Evolutionary conservation across 352 stramenopile species (phyloP).

Genomic region (Phytophthora crassamura): DNA sequence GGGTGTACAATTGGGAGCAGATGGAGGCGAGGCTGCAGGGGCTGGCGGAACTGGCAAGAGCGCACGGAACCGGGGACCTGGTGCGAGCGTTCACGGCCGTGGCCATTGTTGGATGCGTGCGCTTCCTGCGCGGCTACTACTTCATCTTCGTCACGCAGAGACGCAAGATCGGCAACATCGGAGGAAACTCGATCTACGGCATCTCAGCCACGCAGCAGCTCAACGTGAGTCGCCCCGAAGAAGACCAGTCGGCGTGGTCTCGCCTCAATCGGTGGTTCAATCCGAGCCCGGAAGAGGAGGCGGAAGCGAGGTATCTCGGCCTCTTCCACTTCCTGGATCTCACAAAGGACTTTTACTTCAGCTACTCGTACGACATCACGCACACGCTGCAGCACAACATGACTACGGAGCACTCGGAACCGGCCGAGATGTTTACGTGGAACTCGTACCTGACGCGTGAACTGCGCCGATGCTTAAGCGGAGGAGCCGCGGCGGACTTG

Average conservation of each 20-base stretch:
- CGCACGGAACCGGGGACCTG: constrained; percentile 48
- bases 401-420: constrained; percentile 76
- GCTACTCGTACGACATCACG: constrained; percentile 99
- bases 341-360: constrained; percentile 99
- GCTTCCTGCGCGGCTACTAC: constrained; percentile 99
- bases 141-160: constrained; percentile 98
- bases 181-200: constrained; percentile 97
- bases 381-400: constrained; percentile 98
- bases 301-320: constrained; percentile 92
- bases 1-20: constrained; percentile 76
- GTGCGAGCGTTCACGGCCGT: constrained; percentile 91
- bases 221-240: constrained; percentile 69
- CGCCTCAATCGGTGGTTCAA: constrained; percentile 89
- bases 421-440: constrained; percentile 97
- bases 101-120: constrained; percentile 97
- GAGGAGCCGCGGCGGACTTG: constrained; percentile 83
- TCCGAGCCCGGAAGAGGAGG: constrained; percentile 81
- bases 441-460: constrained; percentile 97
- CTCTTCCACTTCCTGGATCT: constrained; percentile 99
- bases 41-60: constrained; percentile 56
- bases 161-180: constrained; percentile 96
- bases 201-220: constrained; percentile 95
- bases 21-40: constrained; percentile 83
- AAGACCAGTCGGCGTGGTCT: constrained; percentile 62
- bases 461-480: constrained; percentile 87